A percentile compares a stretch with the other conserved stretches of the same genome.
phyloP scores from a whole-genome alignment of 768 basidiomycete genomes.

The Leucocoprinus birnbaumii region DNA sequence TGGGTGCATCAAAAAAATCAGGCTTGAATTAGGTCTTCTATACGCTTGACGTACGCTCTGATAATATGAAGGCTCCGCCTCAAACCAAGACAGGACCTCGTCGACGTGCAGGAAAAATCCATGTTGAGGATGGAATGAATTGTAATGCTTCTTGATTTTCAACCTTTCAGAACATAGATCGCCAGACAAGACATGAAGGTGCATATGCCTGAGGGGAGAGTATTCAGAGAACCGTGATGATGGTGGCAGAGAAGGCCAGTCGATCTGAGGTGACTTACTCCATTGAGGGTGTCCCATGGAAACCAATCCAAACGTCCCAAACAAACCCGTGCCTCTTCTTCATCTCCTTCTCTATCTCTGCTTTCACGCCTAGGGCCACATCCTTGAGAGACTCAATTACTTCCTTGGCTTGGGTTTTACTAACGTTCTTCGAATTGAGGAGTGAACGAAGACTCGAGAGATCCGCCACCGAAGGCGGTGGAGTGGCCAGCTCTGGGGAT shows the following conservation, averaged over 20 bases:
- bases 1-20: neutral
- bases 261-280: conserved; percentile 71
- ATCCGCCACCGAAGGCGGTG: conserved; percentile 25
- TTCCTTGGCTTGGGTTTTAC: conserved; percentile 50
- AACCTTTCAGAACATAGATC: conserved; percentile 68
- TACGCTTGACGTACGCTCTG: conserved; percentile 11
- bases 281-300: conserved; percentile 87
- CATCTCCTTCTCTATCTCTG: conserved; percentile 81
- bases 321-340: conserved; percentile 64
- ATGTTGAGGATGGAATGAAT: conserved; percentile 81
- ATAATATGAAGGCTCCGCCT: conserved; percentile 52
- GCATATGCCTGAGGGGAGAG: conserved; percentile 67
- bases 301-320: conserved; percentile 79
- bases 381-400: conserved; percentile 51
- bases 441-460: conserved; percentile 57
- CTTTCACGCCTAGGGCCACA: conserved; percentile 53
- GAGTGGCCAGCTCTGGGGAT: neutral
- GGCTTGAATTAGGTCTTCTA: neutral
- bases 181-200: conserved; percentile 82
- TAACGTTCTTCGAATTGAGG: conserved; percentile 32
- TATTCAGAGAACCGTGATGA: neutral
- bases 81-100: conserved; percentile 82
- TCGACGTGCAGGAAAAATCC: conserved; percentile 82
- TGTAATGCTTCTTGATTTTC: conserved; percentile 90
- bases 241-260: neutral